These are phyloP conservation scores for Bretschneidera sinensis DNA, from an alignment of 345 rosid genomes.

Conservation along the genomic window DNA sequence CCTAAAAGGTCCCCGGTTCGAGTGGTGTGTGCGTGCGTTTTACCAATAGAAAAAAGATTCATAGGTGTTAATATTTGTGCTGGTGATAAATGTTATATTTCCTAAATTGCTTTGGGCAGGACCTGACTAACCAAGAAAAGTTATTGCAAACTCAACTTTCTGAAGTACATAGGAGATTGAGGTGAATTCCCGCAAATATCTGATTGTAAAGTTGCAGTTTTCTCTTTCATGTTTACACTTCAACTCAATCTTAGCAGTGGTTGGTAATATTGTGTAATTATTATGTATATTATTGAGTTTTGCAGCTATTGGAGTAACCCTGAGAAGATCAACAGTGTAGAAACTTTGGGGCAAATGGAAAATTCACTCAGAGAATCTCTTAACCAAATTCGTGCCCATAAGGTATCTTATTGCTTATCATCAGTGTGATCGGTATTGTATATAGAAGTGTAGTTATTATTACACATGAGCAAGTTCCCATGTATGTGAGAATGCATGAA, in stretches of 20 bases:
- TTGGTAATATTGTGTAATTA: constrained; percentile 4
- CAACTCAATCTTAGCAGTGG: neutral
- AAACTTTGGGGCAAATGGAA: constrained; percentile 59
- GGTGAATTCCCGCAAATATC: constrained; percentile 31
- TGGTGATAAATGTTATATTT: constrained; percentile 12
- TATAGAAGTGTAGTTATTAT: neutral
- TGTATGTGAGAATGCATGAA: neutral
- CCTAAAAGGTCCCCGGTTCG: too few relatives aligned
- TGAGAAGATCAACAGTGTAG: constrained; percentile 51
- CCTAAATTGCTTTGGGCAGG: constrained; percentile 31
- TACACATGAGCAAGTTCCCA: neutral
- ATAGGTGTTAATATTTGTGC: neutral
- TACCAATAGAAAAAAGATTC: too few relatives aligned
- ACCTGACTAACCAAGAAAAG: constrained; percentile 36
- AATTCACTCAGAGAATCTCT: constrained; percentile 54
- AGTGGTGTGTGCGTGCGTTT: too few relatives aligned
- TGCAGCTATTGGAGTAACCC: constrained; percentile 61
- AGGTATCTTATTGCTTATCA: constrained; percentile 42
- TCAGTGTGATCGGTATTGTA: neutral
- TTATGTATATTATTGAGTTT: constrained; percentile 15
- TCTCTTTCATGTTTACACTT: neutral
- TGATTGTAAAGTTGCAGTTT: constrained; percentile 1
- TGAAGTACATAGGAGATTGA: constrained; percentile 48
- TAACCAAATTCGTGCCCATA: constrained; percentile 44
- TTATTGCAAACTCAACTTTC: constrained; percentile 45